A percentile compares a stretch with the other conserved stretches of the same genome.
These are phyloP conservation scores for Nemania sp. DNA, from an alignment of 2,329 filamentous ascomycete genomes.

Conservation along the genomic window DNA sequence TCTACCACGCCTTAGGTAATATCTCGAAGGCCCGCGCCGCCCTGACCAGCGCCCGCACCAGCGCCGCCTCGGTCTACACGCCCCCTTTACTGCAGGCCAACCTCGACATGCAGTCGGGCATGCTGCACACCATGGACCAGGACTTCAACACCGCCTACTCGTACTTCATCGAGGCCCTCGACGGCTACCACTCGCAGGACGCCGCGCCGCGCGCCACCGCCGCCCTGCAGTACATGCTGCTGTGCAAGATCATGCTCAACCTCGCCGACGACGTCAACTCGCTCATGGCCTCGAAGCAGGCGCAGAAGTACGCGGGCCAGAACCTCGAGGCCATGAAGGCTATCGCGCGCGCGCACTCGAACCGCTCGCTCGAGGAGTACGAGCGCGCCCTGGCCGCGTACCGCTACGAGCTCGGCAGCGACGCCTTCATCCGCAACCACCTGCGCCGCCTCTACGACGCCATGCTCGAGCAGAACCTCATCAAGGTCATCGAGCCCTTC, in stretches of 20 bases:
- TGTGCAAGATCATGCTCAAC: slow-evolving; percentile 99
- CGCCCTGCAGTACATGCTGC: slow-evolving; percentile 97
- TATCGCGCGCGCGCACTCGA: slow-evolving; percentile 90
- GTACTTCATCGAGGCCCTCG: slow-evolving; percentile 98
- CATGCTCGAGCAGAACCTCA: slow-evolving; percentile 98
- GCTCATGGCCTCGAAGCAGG: slow-evolving; percentile 94
- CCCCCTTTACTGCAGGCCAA: slow-evolving; percentile 93
- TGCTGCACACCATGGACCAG: slow-evolving; percentile 97
- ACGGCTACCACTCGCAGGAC: slow-evolving; percentile 94
- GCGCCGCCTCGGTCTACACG: slow-evolving; percentile 95
- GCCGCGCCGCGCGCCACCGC: slow-evolving; percentile 89
- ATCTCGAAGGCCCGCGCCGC: slow-evolving; percentile 94
- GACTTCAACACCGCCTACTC: slow-evolving; percentile 99
- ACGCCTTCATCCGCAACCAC: slow-evolving; percentile 96
- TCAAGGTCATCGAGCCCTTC: slow-evolving; percentile 99
- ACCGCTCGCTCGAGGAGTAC: slow-evolving; percentile 95
- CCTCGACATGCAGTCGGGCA: slow-evolving; percentile 98
- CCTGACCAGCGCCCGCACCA: slow-evolving; percentile 90
- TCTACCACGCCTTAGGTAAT: slow-evolving; percentile 97
- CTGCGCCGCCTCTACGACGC: slow-evolving; percentile 94
- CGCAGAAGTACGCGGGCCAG: slow-evolving; percentile 92
- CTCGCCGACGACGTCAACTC: slow-evolving; percentile 93
- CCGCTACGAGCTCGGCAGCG: slow-evolving; percentile 89
- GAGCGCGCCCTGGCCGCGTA: slow-evolving; percentile 89
- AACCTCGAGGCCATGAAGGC: slow-evolving; percentile 99